Evolutionary conservation across 1,284 basidiomycete genomes (phyloP).

Genomic region (Xerocomus nothofagi): DNA sequence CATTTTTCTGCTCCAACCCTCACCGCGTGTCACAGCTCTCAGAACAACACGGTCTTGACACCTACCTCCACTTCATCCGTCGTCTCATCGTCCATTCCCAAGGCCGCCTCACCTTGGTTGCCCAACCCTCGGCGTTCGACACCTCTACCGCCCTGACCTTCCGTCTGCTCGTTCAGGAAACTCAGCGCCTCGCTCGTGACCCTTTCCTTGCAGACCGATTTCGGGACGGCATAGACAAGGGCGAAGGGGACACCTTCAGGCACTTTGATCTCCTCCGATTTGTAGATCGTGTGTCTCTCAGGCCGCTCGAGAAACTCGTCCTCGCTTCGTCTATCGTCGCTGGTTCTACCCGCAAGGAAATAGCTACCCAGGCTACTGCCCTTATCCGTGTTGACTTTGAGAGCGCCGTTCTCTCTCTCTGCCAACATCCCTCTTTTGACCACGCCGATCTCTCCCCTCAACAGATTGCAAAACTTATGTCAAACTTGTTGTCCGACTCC

Average conservation of each 20-base stretch:
- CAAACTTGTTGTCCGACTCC: conserved; percentile 73
- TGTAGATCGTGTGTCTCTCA: conserved; percentile 71
- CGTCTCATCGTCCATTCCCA: conserved; percentile 88
- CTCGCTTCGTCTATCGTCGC: conserved; percentile 73
- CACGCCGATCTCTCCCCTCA: conserved; percentile 73
- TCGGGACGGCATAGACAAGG: conserved; percentile 82
- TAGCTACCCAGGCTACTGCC: conserved; percentile 63
- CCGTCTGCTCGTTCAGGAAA: conserved; percentile 83
- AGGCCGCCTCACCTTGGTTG: conserved; percentile 57
- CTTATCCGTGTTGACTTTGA: conserved; percentile 77
- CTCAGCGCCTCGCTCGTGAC: conserved; percentile 81
- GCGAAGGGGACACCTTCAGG: conserved; percentile 76
- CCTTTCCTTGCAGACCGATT: conserved; percentile 85
- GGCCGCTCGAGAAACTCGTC: conserved; percentile 77
- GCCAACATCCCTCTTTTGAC: conserved; percentile 76
- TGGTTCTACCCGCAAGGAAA: conserved; percentile 67
- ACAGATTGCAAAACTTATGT: conserved; percentile 76
- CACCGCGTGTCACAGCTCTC: conserved; percentile 64
- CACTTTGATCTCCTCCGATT: conserved; percentile 80
- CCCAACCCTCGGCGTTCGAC: conserved; percentile 63
- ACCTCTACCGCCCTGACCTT: conserved; percentile 73
- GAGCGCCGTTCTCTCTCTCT: conserved; percentile 67
- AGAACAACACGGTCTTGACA: conserved; percentile 92
- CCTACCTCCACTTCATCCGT: conserved; percentile 93
- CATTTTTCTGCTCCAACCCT: conserved; percentile 17